Base-by-base conservation (phyloP, 306 rosid species). In the Citrullus colocynthis region DNA sequence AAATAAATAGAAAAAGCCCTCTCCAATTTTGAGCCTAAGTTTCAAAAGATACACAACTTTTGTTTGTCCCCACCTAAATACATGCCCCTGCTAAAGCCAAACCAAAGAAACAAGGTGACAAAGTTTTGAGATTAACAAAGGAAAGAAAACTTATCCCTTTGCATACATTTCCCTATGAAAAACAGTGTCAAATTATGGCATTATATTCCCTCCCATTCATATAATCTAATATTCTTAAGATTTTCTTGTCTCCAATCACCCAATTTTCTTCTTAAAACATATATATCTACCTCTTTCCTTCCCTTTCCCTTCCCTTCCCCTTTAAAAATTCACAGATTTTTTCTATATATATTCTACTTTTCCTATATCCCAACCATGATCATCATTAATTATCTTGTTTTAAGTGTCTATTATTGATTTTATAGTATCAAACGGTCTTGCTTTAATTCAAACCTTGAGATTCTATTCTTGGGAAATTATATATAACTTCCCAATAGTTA, bases 51-150 rank as follows among this genome's bases (percentile, higher is more conserved):
- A 3, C 59, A 72, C 37, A 51, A 54, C 77, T 73, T 73, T 73
- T 73, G 39, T 2, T 72, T 24, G 59, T 70, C 76, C 42, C 76
- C 76, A 72, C 42, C 13, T 5, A 39, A 66, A 39, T 8, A 39
- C 73, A 69, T 42, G 75, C 36, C 74, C 9, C 9, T 67, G 18
- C 30, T 15, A 67, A 67, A 18, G 34, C 74, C 74, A 67, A 67
- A 67, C 54, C 54, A 42, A 72, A 7, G 15, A 15, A 72, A 49
- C 15, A 48, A 72, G 58, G 7, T 64, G 71, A 49, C 76, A 72
- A 72, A 72, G 77, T 72, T 49, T 72, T 72, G 59, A 21, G 76
- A 71, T 71, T 72, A 49, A 72, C 76, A 48, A 72, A 49, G 42
- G 21, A 16, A 70, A 42, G 4, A 6, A 72, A 14, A 72, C 42